phyloP scores from a whole-genome alignment of 306 rosid species.

The Rubus parviflorus region DNA sequence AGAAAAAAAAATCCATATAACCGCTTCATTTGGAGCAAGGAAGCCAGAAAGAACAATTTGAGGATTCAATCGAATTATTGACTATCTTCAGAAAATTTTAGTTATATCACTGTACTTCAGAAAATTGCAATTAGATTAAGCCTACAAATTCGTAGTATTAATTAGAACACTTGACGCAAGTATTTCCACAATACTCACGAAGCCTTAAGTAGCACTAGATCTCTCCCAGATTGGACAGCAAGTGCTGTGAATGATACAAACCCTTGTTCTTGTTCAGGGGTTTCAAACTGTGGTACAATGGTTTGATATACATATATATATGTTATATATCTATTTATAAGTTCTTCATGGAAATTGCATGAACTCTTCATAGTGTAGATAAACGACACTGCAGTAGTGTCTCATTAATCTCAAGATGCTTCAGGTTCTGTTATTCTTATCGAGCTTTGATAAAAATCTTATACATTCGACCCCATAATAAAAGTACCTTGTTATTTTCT shows the following conservation, averaged over 20 bases:
- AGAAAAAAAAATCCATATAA: neutral
- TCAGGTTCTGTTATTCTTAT: neutral
- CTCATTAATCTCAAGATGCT: neutral
- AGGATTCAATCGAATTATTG: neutral
- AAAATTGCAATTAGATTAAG: neutral
- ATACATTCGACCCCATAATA: neutral
- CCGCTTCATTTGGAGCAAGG: neutral
- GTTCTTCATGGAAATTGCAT: neutral
- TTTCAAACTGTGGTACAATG: neutral
- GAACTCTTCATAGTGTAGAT: neutral
- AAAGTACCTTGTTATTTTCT: constrained; percentile 27
- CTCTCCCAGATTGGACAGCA: neutral
- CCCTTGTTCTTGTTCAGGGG: neutral
- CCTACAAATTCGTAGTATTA: neutral
- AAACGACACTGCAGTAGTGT: neutral
- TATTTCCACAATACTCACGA: neutral
- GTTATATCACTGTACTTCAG: neutral
- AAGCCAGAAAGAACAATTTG: neutral
- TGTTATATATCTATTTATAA: neutral
- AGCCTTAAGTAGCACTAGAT: neutral
- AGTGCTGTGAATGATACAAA: neutral
- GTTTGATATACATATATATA: no score
- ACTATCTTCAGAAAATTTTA: neutral
- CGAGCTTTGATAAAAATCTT: neutral
- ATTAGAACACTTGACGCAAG: neutral